These are phyloP conservation scores for Auricularia auricula-judae DNA, from an alignment of 768 basidiomycete genomes.

Conservation along the genomic window DNA sequence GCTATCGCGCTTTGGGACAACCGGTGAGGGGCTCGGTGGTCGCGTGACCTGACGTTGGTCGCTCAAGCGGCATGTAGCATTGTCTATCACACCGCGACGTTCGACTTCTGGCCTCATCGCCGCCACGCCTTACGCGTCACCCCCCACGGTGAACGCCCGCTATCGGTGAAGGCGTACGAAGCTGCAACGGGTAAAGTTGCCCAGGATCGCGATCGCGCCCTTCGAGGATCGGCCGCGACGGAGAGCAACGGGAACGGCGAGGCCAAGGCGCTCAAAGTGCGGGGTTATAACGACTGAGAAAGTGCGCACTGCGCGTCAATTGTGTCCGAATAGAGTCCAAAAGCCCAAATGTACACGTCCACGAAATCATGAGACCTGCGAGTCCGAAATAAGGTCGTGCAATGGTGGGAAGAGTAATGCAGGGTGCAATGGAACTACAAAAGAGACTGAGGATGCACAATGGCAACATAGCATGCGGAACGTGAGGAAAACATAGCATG, in stretches of 20 bases:
- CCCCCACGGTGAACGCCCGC: constrained; percentile 69
- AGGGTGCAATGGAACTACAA: too few species aligned
- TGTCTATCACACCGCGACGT: constrained; percentile 68
- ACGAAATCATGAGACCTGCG: too few species aligned
- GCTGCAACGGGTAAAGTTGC: constrained; percentile 50
- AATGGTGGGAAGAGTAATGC: too few species aligned
- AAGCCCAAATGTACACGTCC: too few species aligned
- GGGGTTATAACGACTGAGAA: not conserved
- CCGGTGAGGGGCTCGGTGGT: constrained; percentile 33
- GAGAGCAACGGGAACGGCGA: not conserved
- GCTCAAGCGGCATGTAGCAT: constrained; percentile 27
- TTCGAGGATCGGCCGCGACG: constrained; percentile 6
- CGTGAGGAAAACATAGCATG: too few species aligned
- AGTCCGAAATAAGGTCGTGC: too few species aligned
- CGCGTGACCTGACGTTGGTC: not conserved
- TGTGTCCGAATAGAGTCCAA: too few species aligned
- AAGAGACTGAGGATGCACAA: too few species aligned
- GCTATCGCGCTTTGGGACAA: constrained; percentile 85
- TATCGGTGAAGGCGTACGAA: constrained; percentile 66
- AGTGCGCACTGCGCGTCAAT: too few species aligned
- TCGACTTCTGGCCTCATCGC: constrained; percentile 70
- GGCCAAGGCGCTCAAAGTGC: not conserved
- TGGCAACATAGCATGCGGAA: too few species aligned
- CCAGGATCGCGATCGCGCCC: constrained; percentile 38
- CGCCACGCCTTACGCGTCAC: constrained; percentile 75